Evolutionary conservation across 805 yeast genomes (phyloP).

Genomic region (Scheffersomyces ergatensis): DNA sequence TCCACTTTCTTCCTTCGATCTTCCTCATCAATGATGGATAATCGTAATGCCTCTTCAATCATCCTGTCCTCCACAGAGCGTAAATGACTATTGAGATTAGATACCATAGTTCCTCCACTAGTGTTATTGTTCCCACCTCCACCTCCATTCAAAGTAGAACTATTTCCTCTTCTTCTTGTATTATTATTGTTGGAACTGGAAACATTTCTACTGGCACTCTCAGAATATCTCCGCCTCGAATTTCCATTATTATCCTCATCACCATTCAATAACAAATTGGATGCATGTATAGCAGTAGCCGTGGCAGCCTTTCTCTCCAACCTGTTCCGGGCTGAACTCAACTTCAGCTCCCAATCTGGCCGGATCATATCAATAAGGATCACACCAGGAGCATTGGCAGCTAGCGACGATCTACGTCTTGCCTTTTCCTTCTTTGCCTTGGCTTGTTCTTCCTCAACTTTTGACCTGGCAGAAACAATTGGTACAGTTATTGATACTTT

Average conservation of each 20-base stretch:
- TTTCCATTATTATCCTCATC: conserved; percentile 8
- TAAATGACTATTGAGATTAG: neutral
- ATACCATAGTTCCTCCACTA: neutral
- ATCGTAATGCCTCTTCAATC: conserved; percentile 80
- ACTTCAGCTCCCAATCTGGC: conserved; percentile 88
- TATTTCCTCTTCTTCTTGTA: conserved; percentile 10
- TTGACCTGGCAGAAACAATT: neutral
- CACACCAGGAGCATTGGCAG: conserved; percentile 67
- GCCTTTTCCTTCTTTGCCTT: neutral
- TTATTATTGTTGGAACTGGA: conserved; percentile 8
- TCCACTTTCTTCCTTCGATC: conserved; percentile 39
- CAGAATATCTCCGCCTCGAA: conserved; percentile 6
- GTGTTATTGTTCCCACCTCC: conserved; percentile 1
- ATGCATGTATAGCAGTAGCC: conserved; percentile 90
- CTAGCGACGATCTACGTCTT: conserved; percentile 45
- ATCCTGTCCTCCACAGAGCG: conserved; percentile 57
- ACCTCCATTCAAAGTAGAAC: no score
- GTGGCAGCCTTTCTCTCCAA: conserved; percentile 88
- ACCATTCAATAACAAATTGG: conserved; percentile 57
- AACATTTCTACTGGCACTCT: neutral
- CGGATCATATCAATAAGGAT: conserved; percentile 79
- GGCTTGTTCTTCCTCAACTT: neutral
- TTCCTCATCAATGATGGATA: conserved; percentile 70
- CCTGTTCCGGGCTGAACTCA: conserved; percentile 68
- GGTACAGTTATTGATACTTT: neutral